Conservation (phyloP, 2,329 filamentous ascomycete genomes). For the Apiospora sp. region DNA sequence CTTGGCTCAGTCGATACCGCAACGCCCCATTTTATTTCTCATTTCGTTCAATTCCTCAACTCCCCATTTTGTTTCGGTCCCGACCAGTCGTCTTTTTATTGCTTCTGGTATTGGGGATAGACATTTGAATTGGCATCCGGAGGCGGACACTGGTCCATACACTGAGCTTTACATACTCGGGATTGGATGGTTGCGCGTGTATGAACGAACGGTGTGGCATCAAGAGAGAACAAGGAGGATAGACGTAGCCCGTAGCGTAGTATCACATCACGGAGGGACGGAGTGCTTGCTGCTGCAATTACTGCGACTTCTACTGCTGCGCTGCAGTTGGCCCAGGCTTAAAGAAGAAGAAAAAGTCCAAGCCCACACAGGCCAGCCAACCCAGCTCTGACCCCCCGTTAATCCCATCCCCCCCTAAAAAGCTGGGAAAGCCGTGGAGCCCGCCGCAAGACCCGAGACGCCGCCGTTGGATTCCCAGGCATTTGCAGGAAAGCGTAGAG, state of each 20-base stretch:
- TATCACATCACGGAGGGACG: constrained; percentile 10
- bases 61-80: constrained; percentile 2
- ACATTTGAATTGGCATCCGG: background rate
- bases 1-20: constrained; percentile 21
- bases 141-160: background rate
- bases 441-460: constrained; percentile 24
- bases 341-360: constrained; percentile 18
- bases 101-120: background rate
- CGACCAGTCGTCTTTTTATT: background rate
- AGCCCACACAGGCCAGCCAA: constrained; percentile 15
- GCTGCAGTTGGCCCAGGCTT: constrained; percentile 16
- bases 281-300: background rate
- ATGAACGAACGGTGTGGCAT: background rate
- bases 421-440: constrained; percentile 25
- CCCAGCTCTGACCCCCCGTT: constrained; percentile 20
- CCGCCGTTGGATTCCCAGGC: constrained; percentile 24
- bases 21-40: constrained; percentile 21
- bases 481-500: constrained; percentile 20
- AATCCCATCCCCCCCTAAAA: constrained; percentile 19
- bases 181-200: background rate
- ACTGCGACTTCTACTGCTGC: background rate
- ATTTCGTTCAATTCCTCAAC: constrained; percentile 17
- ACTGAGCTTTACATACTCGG: too few species aligned
- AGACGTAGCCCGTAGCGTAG: background rate
- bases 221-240: background rate